Evolutionary conservation across 441 rosid species (phyloP).

Genomic region (Gossypium trilobum): DNA sequence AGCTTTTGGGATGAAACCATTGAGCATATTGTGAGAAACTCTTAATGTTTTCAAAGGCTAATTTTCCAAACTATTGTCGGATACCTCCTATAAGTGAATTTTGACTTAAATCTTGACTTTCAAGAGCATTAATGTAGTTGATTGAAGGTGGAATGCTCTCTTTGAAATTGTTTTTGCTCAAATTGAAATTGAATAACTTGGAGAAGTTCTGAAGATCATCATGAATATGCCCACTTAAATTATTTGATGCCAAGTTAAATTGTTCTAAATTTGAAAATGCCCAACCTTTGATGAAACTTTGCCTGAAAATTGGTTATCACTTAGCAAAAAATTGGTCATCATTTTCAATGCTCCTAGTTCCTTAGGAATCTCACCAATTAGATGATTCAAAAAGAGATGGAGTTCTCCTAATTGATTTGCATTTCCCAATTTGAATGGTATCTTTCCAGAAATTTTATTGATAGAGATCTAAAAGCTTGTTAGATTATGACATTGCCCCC

Average conservation of each 20-base stretch:
- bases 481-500: conserved; percentile 13
- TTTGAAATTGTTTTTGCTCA: conserved; percentile 13
- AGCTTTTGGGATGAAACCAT: conserved; percentile 9
- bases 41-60: conserved; percentile 22
- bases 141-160: conserved; percentile 6
- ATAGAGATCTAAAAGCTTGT: background rate
- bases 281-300: background rate
- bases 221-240: background rate
- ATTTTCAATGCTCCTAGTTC: conserved; percentile 12
- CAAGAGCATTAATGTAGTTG: background rate
- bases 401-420: background rate
- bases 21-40: conserved; percentile 26
- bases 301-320: background rate
- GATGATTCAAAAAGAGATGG: conserved; percentile 23
- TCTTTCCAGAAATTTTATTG: background rate
- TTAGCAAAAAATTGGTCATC: background rate
- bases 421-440: conserved; percentile 16
- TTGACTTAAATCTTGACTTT: conserved; percentile 10
- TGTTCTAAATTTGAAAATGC: background rate
- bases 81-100: background rate
- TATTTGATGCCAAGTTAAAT: conserved; percentile 20
- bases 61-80: conserved; percentile 13
- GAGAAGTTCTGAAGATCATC: background rate
- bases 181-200: conserved; percentile 10
- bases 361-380: conserved; percentile 26